A percentile compares a stretch with the other conserved stretches of the same genome.
These are phyloP conservation scores for Cryptosporidium ryanae DNA, from an alignment of 169 alveolate species.

Conservation along the genomic window DNA sequence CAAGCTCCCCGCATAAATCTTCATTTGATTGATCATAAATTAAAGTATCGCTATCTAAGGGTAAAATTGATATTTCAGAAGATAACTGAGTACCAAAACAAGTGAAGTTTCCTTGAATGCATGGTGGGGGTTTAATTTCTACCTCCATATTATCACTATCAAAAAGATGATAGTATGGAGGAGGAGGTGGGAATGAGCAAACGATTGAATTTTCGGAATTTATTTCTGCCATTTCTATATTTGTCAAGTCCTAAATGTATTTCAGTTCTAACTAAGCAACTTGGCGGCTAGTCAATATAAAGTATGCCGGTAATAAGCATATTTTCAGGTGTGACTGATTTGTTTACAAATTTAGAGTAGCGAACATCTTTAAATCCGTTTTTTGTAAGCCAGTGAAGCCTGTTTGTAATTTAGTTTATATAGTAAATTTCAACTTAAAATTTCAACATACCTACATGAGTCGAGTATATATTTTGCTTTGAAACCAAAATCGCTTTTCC, in stretches of 20 bases:
- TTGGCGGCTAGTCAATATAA: constrained; percentile 30
- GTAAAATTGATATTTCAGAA: constrained; percentile 50
- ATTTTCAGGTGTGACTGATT: constrained; percentile 55
- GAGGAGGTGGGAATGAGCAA: constrained; percentile 71
- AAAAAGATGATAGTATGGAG: constrained; percentile 63
- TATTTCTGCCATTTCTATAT: not conserved
- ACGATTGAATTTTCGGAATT: constrained; percentile 14
- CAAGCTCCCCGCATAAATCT: constrained; percentile 34
- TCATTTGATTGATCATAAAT: constrained; percentile 20
- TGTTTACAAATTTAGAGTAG: constrained; percentile 2
- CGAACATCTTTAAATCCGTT: constrained; percentile 16
- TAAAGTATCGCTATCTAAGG: constrained; percentile 56
- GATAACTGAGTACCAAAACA: constrained; percentile 69
- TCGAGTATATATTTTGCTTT: constrained; percentile 68
- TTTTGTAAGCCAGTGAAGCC: constrained; percentile 48
- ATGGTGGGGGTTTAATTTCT: constrained; percentile 57
- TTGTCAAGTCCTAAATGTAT: not conserved
- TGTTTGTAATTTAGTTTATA: not conserved
- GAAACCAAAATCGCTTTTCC: constrained; percentile 34
- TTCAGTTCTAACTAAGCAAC: not conserved
- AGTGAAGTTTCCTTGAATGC: constrained; percentile 60
- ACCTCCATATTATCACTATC: constrained; percentile 22
- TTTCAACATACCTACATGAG: constrained; percentile 36
- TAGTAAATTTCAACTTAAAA: not conserved
- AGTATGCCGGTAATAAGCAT: constrained; percentile 23